phyloP scores from a whole-genome alignment of 2,329 filamentous ascomycete genomes.

The Cercospora brassicicola region DNA sequence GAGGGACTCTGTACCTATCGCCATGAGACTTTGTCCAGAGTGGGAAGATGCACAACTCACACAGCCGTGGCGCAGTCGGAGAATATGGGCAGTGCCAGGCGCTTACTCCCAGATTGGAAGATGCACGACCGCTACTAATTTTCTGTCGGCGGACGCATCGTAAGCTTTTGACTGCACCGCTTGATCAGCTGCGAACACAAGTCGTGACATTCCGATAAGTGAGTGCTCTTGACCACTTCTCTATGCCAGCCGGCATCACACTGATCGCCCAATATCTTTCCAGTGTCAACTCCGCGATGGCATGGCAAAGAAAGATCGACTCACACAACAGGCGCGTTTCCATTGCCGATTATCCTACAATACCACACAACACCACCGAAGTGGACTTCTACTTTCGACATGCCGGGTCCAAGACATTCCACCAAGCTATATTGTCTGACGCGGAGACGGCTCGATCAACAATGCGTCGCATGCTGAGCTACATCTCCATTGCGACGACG shows the following conservation, averaged over 20 bases:
- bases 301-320: background rate
- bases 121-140: background rate
- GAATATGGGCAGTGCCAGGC: background rate
- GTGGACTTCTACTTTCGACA: slow-evolving; percentile 1
- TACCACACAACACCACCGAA: background rate
- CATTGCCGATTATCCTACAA: background rate
- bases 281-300: no score
- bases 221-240: background rate
- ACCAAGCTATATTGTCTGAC: background rate
- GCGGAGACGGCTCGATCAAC: background rate
- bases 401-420: background rate
- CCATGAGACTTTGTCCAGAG: background rate
- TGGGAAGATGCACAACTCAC: background rate
- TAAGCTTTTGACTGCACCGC: background rate
- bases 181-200: background rate
- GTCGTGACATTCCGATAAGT: background rate
- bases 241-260: no score
- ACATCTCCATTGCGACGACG: background rate
- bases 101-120: background rate
- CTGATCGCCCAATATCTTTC: no score
- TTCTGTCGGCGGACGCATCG: background rate
- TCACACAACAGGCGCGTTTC: background rate
- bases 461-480: background rate
- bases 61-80: background rate
- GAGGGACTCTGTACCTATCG: background rate